Evolutionary conservation across 768 basidiomycete genomes (phyloP).

Genomic region (Filobasidium wieringae): DNA sequence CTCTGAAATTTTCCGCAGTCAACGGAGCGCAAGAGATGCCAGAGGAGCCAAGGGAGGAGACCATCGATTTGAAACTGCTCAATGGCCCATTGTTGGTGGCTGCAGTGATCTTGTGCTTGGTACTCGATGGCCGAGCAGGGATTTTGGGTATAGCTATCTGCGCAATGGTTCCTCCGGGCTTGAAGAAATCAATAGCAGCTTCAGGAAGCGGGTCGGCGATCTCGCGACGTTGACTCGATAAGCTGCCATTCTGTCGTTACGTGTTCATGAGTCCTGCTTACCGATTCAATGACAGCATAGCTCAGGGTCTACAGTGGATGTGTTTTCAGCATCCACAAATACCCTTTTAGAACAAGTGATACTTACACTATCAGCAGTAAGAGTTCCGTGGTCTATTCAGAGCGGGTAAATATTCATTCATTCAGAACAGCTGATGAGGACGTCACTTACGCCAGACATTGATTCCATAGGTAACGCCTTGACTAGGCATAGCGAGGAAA

Average conservation of each 20-base stretch:
- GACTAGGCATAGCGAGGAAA: conserved; percentile 65
- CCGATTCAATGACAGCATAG: conserved; percentile 26
- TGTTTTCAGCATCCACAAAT: too few relatives aligned
- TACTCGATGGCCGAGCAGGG: not conserved
- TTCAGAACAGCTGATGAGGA: not conserved
- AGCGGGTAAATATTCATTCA: conserved; percentile 23
- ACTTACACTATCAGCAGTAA: not conserved
- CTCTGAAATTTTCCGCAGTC: conserved; percentile 67
- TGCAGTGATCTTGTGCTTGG: conserved; percentile 11
- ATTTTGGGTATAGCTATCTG: not conserved
- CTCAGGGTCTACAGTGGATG: conserved; percentile 8
- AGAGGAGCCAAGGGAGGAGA: conserved; percentile 13
- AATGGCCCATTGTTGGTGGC: conserved; percentile 2
- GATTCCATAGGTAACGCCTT: conserved; percentile 73
- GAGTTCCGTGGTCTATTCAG: not conserved
- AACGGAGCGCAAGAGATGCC: conserved; percentile 44
- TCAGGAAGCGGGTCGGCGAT: not conserved
- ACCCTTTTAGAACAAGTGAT: not conserved
- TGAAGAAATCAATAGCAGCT: not conserved
- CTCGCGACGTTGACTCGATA: too few relatives aligned
- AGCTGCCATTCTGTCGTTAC: too few relatives aligned
- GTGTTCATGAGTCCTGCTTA: too few relatives aligned
- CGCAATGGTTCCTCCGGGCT: not conserved
- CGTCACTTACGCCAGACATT: conserved; percentile 63
- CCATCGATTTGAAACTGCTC: conserved; percentile 5